These are phyloP conservation scores for Berkeleyomyces basicola DNA, from an alignment of 2,329 filamentous ascomycete species.

Conservation along the genomic window DNA sequence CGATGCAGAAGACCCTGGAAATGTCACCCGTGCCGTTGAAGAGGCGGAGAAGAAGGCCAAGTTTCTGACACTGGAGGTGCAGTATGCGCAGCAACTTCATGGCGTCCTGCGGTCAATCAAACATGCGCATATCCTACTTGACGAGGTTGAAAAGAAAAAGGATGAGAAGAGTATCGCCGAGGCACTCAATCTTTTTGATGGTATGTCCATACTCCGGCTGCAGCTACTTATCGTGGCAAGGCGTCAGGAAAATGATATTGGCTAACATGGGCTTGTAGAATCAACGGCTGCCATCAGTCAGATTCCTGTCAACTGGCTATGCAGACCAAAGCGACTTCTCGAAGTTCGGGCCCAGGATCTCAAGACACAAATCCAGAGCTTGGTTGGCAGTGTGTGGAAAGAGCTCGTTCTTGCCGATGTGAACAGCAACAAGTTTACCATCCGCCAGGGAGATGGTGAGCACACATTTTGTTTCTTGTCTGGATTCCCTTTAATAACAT, in stretches of 20 bases:
- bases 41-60: conserved; percentile 37
- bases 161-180: conserved; percentile 39
- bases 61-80: conserved; percentile 41
- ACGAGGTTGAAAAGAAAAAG: conserved; percentile 41
- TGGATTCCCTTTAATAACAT: conserved; percentile 15
- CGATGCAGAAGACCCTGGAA: conserved; percentile 48
- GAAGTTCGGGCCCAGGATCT: conserved; percentile 48
- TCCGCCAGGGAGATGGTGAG: conserved; percentile 23
- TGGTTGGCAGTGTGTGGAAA: conserved; percentile 55
- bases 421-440: conserved; percentile 35
- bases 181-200: conserved; percentile 38
- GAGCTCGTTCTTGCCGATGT: conserved; percentile 47
- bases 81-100: conserved; percentile 41
- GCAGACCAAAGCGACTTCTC: conserved; percentile 47
- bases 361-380: conserved; percentile 46
- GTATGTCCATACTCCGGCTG: conserved; percentile 22
- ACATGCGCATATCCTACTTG: conserved; percentile 42
- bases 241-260: background rate
- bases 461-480: background rate
- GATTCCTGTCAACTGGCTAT: conserved; percentile 43
- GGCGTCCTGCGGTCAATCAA: conserved; percentile 34
- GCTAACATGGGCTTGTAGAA: conserved; percentile 22
- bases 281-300: conserved; percentile 41
- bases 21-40: conserved; percentile 34
- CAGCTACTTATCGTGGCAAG: background rate